phyloP scores from a whole-genome alignment of 2,329 filamentous ascomycete genomes.

The Ophiocordyceps camponoti-floridani region DNA sequence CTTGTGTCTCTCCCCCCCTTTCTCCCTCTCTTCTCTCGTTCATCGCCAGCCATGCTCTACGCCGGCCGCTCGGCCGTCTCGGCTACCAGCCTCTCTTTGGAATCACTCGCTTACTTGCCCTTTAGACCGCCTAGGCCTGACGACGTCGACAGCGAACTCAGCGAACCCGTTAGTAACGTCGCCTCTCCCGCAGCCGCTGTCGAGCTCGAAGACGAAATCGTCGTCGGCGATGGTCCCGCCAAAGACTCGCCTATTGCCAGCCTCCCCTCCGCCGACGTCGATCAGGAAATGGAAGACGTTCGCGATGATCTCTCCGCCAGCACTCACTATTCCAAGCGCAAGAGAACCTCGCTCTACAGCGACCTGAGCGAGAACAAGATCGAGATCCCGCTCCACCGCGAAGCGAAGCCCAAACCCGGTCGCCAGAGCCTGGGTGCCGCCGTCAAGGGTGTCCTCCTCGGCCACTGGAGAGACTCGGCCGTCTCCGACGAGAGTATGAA shows the following conservation, averaged over 20 bases:
- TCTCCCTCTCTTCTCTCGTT: neutral
- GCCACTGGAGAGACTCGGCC: constrained; percentile 41
- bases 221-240: constrained; percentile 26
- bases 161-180: constrained; percentile 17
- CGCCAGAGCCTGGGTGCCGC: constrained; percentile 12
- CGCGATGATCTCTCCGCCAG: constrained; percentile 18
- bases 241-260: constrained; percentile 17
- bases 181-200: constrained; percentile 20
- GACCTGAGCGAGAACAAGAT: constrained; percentile 30
- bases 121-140: constrained; percentile 12
- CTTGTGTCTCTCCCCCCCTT: neutral
- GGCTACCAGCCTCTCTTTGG: neutral
- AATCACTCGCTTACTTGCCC: constrained; percentile 8
- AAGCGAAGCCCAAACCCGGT: constrained; percentile 10
- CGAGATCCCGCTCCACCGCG: constrained; percentile 12
- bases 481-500: constrained; percentile 29
- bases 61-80: too few relatives aligned
- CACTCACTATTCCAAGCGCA: constrained; percentile 34
- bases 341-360: constrained; percentile 30
- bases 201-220: constrained; percentile 32
- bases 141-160: constrained; percentile 24
- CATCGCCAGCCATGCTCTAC: neutral
- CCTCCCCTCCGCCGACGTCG: constrained; percentile 17
- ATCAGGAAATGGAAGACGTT: constrained; percentile 23
- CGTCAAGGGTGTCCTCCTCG: constrained; percentile 31